Evolutionary conservation across 495 filamentous ascomycete genomes (phyloP), one percentile per base, ranked within the genome.

Genomic region (Chaetomium cochliodes): DNA sequence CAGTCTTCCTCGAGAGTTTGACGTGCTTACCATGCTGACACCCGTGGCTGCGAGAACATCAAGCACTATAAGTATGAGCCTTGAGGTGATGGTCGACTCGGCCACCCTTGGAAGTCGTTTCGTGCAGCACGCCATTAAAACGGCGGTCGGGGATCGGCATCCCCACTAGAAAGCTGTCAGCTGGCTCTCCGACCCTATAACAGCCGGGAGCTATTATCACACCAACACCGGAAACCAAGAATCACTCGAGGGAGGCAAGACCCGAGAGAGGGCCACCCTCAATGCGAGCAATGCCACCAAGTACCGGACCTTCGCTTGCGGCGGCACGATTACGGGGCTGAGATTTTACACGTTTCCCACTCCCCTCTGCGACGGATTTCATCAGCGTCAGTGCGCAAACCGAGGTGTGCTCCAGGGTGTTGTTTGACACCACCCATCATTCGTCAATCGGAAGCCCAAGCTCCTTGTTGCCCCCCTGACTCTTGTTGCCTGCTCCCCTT

Each of bases 311-410:
- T 23, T 62, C 56, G 28, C 65, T 63, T 56, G 51, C 54, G 39
- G 30, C 57, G 37, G 33, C 60, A 47, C 47, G 25, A 61, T 50
- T 20, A 33, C 44, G 26, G 25, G 50, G n/a, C 57, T 30, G 20
- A 37, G 3, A 11, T 49, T 16, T 39, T 33, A 2, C 11, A 41
- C 51, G 15, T 47, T 49, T 18, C 46, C 28, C 13, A 5, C 26
- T 25, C 46, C 11, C 39, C 37, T 39, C 42, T 60, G 67, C 61
- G 58, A 52, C 60, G 50, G 60, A 54, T 26, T 63, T 59, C 25
- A 54, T 66, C 41, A 28, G 58, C 22, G 69, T 72, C 70, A 72
- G 70, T 72, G 70, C 70, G 64, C 62, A 58, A 47, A 53, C 51
- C 44, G 51, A 53, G 67, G 53, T 26, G 26, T 51, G 53, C 42